Percentiles rank a stretch among this genome's conserved stretches.
Evolutionary conservation across 179 eudicot species (phyloP).

Genomic region (Sideroxylon spinosum): DNA sequence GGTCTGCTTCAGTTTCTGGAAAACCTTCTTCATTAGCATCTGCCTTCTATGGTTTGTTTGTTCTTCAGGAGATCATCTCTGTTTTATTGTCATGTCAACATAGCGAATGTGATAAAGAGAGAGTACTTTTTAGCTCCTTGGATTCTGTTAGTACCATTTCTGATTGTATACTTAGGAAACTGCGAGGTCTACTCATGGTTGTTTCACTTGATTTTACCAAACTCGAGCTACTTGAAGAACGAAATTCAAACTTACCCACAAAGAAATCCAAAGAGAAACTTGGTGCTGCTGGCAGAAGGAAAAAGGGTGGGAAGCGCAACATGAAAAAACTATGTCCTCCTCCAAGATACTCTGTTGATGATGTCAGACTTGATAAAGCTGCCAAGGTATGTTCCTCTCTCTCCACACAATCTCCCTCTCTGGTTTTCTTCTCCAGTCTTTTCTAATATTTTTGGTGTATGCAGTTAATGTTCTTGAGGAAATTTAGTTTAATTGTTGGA

Average conservation of each 20-base stretch:
- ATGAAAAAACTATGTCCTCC: conserved; percentile 44
- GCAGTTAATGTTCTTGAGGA: neutral
- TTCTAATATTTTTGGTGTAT: neutral
- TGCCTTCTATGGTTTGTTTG: conserved; percentile 42
- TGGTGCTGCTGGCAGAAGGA: conserved; percentile 54
- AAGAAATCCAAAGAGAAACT: conserved; percentile 59
- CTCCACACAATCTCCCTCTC: no score
- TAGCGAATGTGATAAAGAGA: conserved; percentile 44
- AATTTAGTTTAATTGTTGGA: conserved; percentile 21
- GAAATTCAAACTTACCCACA: conserved; percentile 23
- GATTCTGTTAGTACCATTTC: conserved; percentile 52
- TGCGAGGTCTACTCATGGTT: conserved; percentile 79
- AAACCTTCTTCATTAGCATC: conserved; percentile 28
- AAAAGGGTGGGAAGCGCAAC: conserved; percentile 63
- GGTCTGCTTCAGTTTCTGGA: conserved; percentile 28
- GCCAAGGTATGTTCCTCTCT: conserved; percentile 41
- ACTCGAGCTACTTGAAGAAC: conserved; percentile 74
- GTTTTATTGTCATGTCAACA: conserved; percentile 41
- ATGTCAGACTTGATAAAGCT: conserved; percentile 27
- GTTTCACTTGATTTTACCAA: conserved; percentile 86
- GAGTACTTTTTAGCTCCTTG: conserved; percentile 70
- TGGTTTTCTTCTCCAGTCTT: neutral
- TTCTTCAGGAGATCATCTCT: conserved; percentile 62
- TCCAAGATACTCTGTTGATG: conserved; percentile 40
- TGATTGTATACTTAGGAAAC: conserved; percentile 61